Evolutionary conservation across 495 filamentous ascomycete species (phyloP).

Genomic region (Entonaema liquescens): DNA sequence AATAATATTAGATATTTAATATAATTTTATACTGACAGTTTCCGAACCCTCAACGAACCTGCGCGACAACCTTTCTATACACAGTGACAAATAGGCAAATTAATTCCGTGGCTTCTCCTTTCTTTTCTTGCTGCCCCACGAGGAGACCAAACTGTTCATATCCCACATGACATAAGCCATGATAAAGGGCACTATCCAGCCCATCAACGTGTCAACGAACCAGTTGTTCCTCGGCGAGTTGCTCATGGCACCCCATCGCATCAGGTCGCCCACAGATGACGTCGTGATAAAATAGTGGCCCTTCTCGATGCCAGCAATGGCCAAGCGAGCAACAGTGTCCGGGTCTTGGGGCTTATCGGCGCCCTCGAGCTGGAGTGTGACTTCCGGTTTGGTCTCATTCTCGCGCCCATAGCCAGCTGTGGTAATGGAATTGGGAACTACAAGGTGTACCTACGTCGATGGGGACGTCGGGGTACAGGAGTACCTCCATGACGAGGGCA

Average conservation of each 20-base stretch:
- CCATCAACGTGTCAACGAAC: conserved; percentile 66
- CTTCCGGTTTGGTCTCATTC: conserved; percentile 75
- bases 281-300: conserved; percentile 80
- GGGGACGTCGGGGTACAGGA: conserved; percentile 58
- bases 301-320: conserved; percentile 74
- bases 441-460: conserved; percentile 70
- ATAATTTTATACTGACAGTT: too few relatives aligned
- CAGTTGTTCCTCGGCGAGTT: conserved; percentile 64
- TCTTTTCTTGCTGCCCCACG: too few relatives aligned
- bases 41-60: too few relatives aligned
- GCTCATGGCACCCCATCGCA: conserved; percentile 68
- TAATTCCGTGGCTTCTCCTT: too few relatives aligned
- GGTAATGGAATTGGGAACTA: conserved; percentile 83
- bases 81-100: too few relatives aligned
- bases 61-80: too few relatives aligned
- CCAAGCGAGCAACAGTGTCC: conserved; percentile 72
- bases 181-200: not conserved
- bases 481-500: conserved; percentile 79
- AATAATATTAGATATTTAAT: too few relatives aligned
- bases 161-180: too few relatives aligned
- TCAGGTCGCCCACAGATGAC: conserved; percentile 69
- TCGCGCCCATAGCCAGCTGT: conserved; percentile 79
- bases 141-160: too few relatives aligned
- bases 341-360: conserved; percentile 77
- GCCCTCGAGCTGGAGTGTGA: conserved; percentile 82